These are phyloP conservation scores for Ophiosphaerella herpotricha DNA, from an alignment of 2,329 filamentous ascomycete species.

Conservation along the genomic window DNA sequence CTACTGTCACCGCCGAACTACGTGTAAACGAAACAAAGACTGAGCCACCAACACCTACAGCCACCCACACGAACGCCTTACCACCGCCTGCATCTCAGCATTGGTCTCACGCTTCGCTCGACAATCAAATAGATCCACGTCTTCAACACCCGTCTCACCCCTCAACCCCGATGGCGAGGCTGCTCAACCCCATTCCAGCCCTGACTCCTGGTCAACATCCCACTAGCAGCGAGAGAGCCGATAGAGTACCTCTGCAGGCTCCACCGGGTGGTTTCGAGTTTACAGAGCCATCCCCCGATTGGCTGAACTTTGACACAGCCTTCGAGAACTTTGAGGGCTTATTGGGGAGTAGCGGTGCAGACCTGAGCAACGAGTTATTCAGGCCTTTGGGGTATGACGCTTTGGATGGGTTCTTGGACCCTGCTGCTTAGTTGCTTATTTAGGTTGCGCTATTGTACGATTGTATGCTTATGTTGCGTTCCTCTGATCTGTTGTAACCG, in stretches of 20 bases:
- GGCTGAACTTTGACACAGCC: conserved; percentile 47
- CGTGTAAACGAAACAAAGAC: conserved; percentile 24
- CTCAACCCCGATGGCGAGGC: conserved; percentile 34
- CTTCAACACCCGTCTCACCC: conserved; percentile 31
- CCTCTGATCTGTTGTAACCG: no score
- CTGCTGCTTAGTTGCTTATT: conserved; percentile 16
- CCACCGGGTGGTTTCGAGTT: conserved; percentile 32
- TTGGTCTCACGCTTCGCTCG: conserved; percentile 25
- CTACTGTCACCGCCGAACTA: conserved; percentile 24
- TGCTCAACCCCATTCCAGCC: conserved; percentile 36
- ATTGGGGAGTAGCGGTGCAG: conserved; percentile 44
- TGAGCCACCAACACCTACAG: conserved; percentile 23
- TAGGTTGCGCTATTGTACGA: neutral
- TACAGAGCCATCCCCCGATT: conserved; percentile 43
- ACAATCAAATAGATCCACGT: conserved; percentile 40
- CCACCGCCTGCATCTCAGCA: conserved; percentile 19
- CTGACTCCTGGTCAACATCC: conserved; percentile 43
- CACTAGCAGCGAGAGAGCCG: conserved; percentile 43
- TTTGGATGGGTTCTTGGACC: conserved; percentile 39
- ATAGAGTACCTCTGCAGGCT: conserved; percentile 28
- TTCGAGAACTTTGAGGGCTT: conserved; percentile 49
- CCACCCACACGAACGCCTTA: conserved; percentile 14
- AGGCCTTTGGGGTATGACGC: conserved; percentile 43
- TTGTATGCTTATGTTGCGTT: neutral
- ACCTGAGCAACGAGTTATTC: conserved; percentile 46